phyloP scores from a whole-genome alignment of 371 early-diverging fungal species.

The Circinella minor region DNA sequence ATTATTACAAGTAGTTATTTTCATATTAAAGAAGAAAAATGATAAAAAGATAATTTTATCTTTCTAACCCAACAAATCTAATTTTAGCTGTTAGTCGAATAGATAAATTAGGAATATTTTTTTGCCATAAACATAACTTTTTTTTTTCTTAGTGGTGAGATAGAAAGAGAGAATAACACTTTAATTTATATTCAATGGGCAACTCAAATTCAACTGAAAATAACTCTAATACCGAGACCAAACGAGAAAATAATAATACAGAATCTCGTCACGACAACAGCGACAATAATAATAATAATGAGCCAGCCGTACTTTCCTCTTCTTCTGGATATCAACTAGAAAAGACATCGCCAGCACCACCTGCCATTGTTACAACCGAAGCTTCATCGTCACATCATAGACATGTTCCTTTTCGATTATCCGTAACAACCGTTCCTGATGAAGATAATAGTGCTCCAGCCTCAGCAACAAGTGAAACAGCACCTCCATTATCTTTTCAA shows the following conservation, averaged over 20 bases:
- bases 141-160: neutral
- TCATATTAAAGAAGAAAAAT: no score
- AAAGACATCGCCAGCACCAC: slow-evolving; percentile 13
- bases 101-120: no score
- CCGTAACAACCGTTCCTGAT: slow-evolving; percentile 6
- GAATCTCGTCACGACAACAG: neutral
- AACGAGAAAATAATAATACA: neutral
- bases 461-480: slow-evolving; percentile 7
- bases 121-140: neutral
- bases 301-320: neutral
- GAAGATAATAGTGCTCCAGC: neutral
- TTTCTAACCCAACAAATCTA: no score
- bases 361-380: slow-evolving; percentile 5
- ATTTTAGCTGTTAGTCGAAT: no score
- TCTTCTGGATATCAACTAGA: slow-evolving; percentile 6
- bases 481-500: no score
- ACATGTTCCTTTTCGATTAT: slow-evolving; percentile 15
- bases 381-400: slow-evolving; percentile 12
- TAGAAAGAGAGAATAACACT: neutral
- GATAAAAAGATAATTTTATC: no score
- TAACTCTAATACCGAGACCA: slow-evolving; percentile 4
- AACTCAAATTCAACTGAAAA: slow-evolving; percentile 27
- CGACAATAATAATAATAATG: neutral
- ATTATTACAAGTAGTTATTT: no score
- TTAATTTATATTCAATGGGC: slow-evolving; percentile 14